Base-by-base conservation (phyloP, 208 protist species). In the Blastocrithidia nonstop region DNA sequence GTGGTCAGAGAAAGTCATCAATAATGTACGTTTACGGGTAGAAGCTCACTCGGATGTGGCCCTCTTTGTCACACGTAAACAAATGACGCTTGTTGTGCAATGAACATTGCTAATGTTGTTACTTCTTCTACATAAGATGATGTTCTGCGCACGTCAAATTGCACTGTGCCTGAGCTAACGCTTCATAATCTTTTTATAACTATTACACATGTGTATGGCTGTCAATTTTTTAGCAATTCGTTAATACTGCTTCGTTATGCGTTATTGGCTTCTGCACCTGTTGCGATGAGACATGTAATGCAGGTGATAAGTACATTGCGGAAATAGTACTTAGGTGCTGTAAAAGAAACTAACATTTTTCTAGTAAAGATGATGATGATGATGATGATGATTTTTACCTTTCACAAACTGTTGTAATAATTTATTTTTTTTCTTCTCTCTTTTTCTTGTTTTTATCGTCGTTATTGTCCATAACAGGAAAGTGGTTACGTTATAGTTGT, bases 301-400 rank as follows among this genome's bases (percentile, higher is more conserved):
- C 65, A 9, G 64, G 44, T 49, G 74, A 71, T 22, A 87, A 54
- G 45, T 70, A 74, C 15, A 92, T 45, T 24, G 45, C 59, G 13
- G 71, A 76, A 37, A 88, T 56, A 33, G 76, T 72, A 61, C 82
- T 91, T 43, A 91, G 83, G 64, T 91, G 82, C 60, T 91, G 82
- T 28, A 91, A 48, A 33, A 91, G 65, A 45, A 86, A 83, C 26
- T n/a, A n/a, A n/a, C n/a, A n/a, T n/a, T n/a, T n/a, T n/a, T n/a
- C n/a, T n/a, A n/a, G n/a, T n/a, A n/a, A n/a, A n/a, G n/a, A n/a
- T n/a, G n/a, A n/a, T n/a, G n/a, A n/a, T n/a, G n/a, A n/a, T n/a
- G n/a, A n/a, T n/a, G n/a, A n/a, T n/a, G n/a, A n/a, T n/a, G n/a
- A n/a, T n/a, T n/a, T n/a, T n/a, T n/a, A n/a, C n/a, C n/a, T n/a